Percentiles rank a stretch among this genome's conserved stretches.
Conservation (phyloP, 73 alveolate species). For the Paraurostyla sp. region DNA sequence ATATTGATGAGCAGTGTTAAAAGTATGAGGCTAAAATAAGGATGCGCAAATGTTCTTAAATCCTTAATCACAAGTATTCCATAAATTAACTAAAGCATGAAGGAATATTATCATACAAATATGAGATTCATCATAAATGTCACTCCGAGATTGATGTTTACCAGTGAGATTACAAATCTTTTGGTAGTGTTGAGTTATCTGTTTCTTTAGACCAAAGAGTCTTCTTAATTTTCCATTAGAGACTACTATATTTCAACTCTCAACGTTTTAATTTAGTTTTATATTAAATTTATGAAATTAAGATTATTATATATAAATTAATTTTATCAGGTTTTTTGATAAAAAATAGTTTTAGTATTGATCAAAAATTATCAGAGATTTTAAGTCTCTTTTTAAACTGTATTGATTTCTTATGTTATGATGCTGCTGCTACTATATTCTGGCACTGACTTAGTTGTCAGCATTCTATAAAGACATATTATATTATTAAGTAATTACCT, state of each 20-base stretch:
- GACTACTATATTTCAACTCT: no score
- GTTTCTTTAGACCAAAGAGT: no score
- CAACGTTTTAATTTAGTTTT: no score
- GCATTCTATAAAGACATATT: constrained; percentile 13
- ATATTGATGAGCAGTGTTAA: background rate
- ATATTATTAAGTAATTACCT: background rate
- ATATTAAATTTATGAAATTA: no score
- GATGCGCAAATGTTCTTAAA: constrained; percentile 24
- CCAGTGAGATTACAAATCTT: background rate
- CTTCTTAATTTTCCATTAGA: no score
- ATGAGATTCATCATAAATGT: background rate
- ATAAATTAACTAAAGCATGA: background rate
- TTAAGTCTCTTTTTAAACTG: no score
- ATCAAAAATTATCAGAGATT: no score
- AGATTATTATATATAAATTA: no score
- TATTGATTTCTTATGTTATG: no score
- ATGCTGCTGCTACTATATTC: background rate
- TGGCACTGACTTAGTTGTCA: constrained; percentile 41
- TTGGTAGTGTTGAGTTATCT: background rate
- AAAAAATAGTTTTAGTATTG: no score
- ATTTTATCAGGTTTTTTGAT: no score
- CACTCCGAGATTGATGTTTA: background rate
- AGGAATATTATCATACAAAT: background rate
- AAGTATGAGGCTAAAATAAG: constrained; percentile 4
- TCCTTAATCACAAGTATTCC: constrained; percentile 5